Base-by-base conservation (phyloP, 208 protist species). In the Zelonia costaricensis region DNA sequence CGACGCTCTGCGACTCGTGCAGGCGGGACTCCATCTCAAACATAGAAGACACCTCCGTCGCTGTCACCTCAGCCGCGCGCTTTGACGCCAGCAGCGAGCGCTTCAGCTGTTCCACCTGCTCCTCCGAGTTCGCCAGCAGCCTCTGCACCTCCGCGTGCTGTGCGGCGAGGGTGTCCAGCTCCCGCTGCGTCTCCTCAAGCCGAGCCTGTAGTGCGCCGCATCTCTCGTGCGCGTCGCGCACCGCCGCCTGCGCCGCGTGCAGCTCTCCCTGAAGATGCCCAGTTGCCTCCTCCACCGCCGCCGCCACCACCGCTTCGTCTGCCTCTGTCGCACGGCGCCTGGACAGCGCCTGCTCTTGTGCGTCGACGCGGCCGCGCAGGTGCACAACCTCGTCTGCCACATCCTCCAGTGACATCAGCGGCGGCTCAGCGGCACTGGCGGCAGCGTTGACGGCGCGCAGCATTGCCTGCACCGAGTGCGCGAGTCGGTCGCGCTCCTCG, bases 1-100 rank as follows among this genome's bases (percentile, higher is more conserved):
- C 59, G 25, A 62, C 76, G 16, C 57, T 28, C 42, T 76, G 66
- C 0, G 76, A 65, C 33, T 67, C 70, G 22, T 76, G 62, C n/a
- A 92, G 53, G 25, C 36, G 55, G 13, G 79, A 57, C 59, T 89
- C 86, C 71, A 89, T 72, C 20, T 84, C 77, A 36, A 75, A 79
- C 12, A 86, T 15, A 33, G 70, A 70, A 10, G 82, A 63, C 13
- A 84, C 78, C 33, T 81, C 80, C 0, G 69, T 47, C 10, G 73
- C 62, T 13, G 62, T 63, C 6, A 83, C 74, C 44, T 76, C 77
- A 0, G 86, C 86, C 0, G 86, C 82, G 9, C 69, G 68, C 53
- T 82, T 80, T 16, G 82, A 66, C 0, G 80, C 61, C 39, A 68
- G 66, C 16, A 89, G 66, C 10, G 70, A 67, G 15, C 74, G 75